phyloP scores from a whole-genome alignment of 768 basidiomycete genomes.

The Paxillus rubicundulus region DNA sequence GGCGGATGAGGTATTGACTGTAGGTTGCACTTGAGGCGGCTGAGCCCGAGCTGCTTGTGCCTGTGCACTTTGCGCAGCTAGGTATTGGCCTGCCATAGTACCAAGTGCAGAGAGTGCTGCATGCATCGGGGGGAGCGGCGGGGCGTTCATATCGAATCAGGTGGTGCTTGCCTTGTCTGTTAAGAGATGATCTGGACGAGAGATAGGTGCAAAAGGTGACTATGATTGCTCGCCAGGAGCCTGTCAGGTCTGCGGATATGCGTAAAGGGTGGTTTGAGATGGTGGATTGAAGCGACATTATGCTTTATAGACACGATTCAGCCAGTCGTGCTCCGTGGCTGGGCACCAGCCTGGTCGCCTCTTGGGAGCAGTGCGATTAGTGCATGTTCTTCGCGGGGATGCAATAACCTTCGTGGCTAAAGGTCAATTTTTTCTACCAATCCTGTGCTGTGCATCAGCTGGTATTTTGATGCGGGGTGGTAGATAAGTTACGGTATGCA shows the following conservation, averaged over 20 bases:
- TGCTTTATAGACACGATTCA: slow-evolving; percentile 26
- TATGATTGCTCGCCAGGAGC: slow-evolving; percentile 31
- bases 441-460: background rate
- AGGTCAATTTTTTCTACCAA: slow-evolving; percentile 7
- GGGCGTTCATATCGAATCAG: slow-evolving; percentile 24
- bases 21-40: slow-evolving; percentile 23
- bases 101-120: slow-evolving; percentile 36
- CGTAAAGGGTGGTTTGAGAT: slow-evolving; percentile 41
- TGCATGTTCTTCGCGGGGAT: slow-evolving; percentile 33
- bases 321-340: slow-evolving; percentile 10
- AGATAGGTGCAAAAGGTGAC: slow-evolving; percentile 5
- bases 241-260: slow-evolving; percentile 33
- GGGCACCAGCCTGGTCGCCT: background rate
- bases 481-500: background rate
- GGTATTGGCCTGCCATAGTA: slow-evolving; percentile 36
- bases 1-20: slow-evolving; percentile 4
- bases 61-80: slow-evolving; percentile 31
- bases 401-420: slow-evolving; percentile 13
- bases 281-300: slow-evolving; percentile 3
- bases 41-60: slow-evolving; percentile 26
- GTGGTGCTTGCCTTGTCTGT: slow-evolving; percentile 6
- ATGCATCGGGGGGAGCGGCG: slow-evolving; percentile 36
- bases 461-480: background rate
- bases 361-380: slow-evolving; percentile 24
- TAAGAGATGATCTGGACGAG: slow-evolving; percentile 7